Percentiles rank a stretch among this genome's conserved stretches.
Evolutionary conservation across 1,284 basidiomycete genomes (phyloP).

Genomic region (Ustilago shanxiensis): DNA sequence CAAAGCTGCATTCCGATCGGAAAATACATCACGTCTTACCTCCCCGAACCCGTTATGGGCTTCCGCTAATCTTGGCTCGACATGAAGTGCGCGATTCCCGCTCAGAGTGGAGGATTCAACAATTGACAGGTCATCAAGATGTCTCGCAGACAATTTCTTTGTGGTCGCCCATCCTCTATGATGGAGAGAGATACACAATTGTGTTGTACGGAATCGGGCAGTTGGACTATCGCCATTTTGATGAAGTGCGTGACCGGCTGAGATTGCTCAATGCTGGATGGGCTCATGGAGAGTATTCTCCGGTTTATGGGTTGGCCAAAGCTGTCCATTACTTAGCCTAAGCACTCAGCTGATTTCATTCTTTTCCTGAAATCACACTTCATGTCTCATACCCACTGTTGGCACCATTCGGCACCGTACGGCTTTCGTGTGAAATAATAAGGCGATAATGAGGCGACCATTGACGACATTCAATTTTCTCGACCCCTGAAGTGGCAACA

Average conservation of each 20-base stretch:
- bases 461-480: not conserved
- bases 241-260: not conserved
- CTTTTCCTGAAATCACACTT: no score
- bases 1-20: not conserved
- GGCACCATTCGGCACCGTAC: not conserved
- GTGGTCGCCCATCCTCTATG: slow-evolving; percentile 21
- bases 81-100: not conserved
- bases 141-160: slow-evolving; percentile 6
- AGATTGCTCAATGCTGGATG: not conserved
- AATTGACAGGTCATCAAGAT: not conserved
- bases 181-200: not conserved
- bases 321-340: not conserved
- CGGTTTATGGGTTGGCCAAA: not conserved
- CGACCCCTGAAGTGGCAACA: not conserved
- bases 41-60: not conserved
- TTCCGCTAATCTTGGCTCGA: slow-evolving; percentile 1
- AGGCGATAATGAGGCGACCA: not conserved
- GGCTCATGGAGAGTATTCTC: not conserved
- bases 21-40: not conserved
- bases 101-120: not conserved
- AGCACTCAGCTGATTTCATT: not conserved
- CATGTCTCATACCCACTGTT: not conserved
- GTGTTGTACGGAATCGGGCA: slow-evolving; percentile 28
- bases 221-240: not conserved
- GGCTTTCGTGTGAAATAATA: not conserved